Percentiles rank a stretch among this genome's conserved stretches.
Conservation (phyloP, 139 green algal species). For the Coelastrella sp. region DNA sequence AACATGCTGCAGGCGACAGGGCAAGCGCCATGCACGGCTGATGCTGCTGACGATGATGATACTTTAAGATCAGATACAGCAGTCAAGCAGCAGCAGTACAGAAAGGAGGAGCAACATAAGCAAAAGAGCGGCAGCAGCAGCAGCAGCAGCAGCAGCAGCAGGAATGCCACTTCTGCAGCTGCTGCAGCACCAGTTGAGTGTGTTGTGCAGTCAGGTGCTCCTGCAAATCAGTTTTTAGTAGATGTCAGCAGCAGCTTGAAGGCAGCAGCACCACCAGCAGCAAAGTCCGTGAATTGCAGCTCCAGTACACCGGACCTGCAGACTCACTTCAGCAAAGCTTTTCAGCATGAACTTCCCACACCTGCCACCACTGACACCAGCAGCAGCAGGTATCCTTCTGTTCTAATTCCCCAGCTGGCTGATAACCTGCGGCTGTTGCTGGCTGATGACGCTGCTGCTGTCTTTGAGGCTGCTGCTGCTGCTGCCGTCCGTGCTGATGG, state of each 20-base stretch:
- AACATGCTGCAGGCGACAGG: not conserved
- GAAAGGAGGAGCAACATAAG: not conserved
- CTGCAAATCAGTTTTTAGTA: not conserved
- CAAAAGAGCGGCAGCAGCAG: not conserved
- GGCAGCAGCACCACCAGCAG: not conserved
- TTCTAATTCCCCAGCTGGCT: not conserved
- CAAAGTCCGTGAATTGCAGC: not conserved
- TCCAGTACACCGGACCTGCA: too few species aligned
- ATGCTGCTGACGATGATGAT: not conserved
- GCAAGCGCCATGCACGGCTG: not conserved
- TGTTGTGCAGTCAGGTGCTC: not conserved
- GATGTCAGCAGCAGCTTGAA: not conserved
- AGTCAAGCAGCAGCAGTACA: not conserved
- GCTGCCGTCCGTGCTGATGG: not conserved
- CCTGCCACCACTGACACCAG: not conserved
- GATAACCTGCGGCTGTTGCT: not conserved
- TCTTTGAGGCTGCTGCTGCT: not conserved
- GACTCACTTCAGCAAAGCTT: too few species aligned
- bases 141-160: slow-evolving; percentile 5
- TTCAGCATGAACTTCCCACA: too few species aligned
- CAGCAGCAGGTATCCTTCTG: not conserved
- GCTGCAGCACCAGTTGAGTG: not conserved
- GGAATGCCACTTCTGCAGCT: not conserved
- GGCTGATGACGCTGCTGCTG: not conserved
- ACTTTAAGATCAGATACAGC: not conserved